Base-by-base conservation (phyloP, 306 rosid genomes). In the Cicer judaicum region DNA sequence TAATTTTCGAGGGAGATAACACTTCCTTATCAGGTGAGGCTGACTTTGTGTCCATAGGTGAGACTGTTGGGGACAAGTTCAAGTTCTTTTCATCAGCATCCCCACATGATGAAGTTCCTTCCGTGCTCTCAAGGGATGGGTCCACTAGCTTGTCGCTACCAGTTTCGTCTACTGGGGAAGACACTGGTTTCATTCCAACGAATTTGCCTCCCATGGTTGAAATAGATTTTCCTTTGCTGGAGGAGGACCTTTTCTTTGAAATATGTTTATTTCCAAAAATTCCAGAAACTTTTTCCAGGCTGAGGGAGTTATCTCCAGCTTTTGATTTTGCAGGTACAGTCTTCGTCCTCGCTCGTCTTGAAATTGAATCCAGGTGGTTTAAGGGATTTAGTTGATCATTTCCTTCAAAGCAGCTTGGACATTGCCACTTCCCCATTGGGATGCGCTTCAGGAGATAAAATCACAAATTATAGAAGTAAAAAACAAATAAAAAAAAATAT, bases 371-470 rank as follows among this genome's bases (percentile, higher is more conserved):
- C 24, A 87, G 67, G 57, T 81, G 84, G 85, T 82, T 84, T 57
- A 76, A 67, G 80, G 98, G 83, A 77, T 85, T 87, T 80, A 75
- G 72, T 38, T 82, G 80, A 78, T 90, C 92, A 64, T 78, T 84
- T 80, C 82, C 90, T 81, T 87, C 92, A 83, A 85, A 74, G 91
- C 98, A 93, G 77, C 57, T 92, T 24, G 96, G 92, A 79, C 99
- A 95, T 81, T 84, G 89, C 99, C 99, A 95, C 90, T 89, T 95
- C 73, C 99, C 99, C 86, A 75, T 78, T 13, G 99, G 99, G 57
- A 87, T 90, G 74, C 99, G 91, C 99, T 95, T 74, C 86, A 87
- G 68, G 46, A 73, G 80, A 85, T 50, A 64, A 85, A 49, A 86
- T 77, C 72, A 19, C 57, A 64, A 50, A 70, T 39, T 19, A 43